Conservation (phyloP, 441 rosid species). For the Pelargonium citronellum region DNA sequence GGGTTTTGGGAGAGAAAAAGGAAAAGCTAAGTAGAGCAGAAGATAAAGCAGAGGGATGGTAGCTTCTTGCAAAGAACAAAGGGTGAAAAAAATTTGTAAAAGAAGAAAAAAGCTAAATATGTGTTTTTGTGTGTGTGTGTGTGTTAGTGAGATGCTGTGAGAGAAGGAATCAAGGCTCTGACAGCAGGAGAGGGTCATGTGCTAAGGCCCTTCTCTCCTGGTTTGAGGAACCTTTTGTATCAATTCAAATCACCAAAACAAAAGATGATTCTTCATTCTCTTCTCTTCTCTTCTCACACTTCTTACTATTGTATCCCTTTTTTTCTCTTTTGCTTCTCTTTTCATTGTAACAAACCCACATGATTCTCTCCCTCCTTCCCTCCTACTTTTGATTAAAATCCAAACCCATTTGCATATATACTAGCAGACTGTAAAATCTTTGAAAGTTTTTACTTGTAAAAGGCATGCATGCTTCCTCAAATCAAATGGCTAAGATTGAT, state of each 20-base stretch:
- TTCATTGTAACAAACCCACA: constrained; percentile 5
- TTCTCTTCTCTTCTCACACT: constrained; percentile 16
- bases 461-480: background rate
- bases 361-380: constrained; percentile 21
- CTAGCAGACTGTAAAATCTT: background rate
- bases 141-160: constrained; percentile 18
- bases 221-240: constrained; percentile 44
- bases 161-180: constrained; percentile 5
- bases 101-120: constrained; percentile 23
- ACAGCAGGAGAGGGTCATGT: background rate
- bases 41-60: constrained; percentile 49
- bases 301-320: constrained; percentile 9
- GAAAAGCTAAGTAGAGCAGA: constrained; percentile 25
- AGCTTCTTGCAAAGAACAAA: constrained; percentile 58
- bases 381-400: constrained; percentile 17
- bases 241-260: constrained; percentile 37
- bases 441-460: background rate
- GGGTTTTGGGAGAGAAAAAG: constrained; percentile 23
- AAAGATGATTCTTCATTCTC: constrained; percentile 48
- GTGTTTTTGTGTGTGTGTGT: background rate
- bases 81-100: constrained; percentile 11
- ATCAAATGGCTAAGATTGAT: background rate
- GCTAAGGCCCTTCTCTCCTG: constrained; percentile 28
- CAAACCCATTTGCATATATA: background rate
- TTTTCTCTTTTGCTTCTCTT: constrained; percentile 9